Percentiles rank a stretch among this genome's conserved stretches.
Conservation (phyloP, 1,284 basidiomycete species). For the Sporisorium graminicola region DNA sequence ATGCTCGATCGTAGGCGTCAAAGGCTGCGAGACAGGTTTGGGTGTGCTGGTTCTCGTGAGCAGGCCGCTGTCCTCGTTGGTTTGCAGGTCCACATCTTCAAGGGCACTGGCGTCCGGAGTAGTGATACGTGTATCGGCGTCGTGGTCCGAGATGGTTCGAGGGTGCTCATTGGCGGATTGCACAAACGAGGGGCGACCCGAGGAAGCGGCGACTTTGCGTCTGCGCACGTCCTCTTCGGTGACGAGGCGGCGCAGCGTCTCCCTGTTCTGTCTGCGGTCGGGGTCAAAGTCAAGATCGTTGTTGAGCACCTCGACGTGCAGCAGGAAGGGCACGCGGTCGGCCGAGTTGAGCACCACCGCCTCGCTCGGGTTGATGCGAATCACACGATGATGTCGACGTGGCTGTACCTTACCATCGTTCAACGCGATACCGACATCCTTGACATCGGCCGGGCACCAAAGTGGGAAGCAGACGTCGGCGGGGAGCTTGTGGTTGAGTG, state of each 20-base stretch:
- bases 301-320: conserved; percentile 91
- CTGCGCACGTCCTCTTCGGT: conserved; percentile 76
- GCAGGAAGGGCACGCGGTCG: conserved; percentile 91
- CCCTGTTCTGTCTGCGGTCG: conserved; percentile 80
- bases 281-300: conserved; percentile 96
- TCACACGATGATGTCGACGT: conserved; percentile 86
- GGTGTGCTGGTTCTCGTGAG: conserved; percentile 22
- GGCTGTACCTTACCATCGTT: conserved; percentile 9
- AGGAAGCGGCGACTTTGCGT: conserved; percentile 51
- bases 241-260: conserved; percentile 85
- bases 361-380: conserved; percentile 96
- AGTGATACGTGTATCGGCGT: conserved; percentile 7
- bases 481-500: conserved; percentile 94
- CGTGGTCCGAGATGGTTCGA: conserved; percentile 8
- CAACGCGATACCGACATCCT: conserved; percentile 25
- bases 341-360: conserved; percentile 98
- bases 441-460: conserved; percentile 78
- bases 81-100: background rate
- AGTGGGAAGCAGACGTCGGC: conserved; percentile 91
- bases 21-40: conserved; percentile 25
- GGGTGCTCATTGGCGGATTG: conserved; percentile 24
- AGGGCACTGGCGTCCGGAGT: conserved; percentile 14
- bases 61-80: conserved; percentile 1
- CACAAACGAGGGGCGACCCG: conserved; percentile 27
- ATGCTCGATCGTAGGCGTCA: conserved; percentile 28